These are phyloP conservation scores for Colletotrichum acutatum DNA, from an alignment of 2,329 filamentous ascomycete species.

Conservation along the genomic window DNA sequence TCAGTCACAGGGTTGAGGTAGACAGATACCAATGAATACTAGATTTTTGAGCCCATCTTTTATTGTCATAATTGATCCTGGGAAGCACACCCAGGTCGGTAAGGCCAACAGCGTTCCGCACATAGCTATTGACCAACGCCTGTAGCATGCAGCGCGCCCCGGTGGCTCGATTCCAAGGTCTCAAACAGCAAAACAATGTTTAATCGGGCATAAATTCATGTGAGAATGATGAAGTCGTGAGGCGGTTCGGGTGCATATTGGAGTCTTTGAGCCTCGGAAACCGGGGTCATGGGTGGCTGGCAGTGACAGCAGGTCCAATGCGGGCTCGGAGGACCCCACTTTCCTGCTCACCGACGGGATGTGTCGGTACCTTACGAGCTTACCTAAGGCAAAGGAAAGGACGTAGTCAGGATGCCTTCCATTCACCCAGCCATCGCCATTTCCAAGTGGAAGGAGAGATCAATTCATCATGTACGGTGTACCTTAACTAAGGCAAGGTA, in stretches of 20 bases:
- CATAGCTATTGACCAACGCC: too few relatives aligned
- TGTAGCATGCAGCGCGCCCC: not conserved
- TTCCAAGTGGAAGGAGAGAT: not conserved
- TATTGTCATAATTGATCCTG: not conserved
- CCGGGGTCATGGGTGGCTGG: conserved; percentile 4
- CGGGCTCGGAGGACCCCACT: not conserved
- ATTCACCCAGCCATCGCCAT: conserved; percentile 28
- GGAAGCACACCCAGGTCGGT: too few relatives aligned
- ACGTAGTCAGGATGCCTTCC: not conserved
- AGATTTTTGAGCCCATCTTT: not conserved
- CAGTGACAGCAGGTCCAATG: not conserved
- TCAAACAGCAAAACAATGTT: too few relatives aligned
- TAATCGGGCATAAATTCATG: not conserved
- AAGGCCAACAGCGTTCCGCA: too few relatives aligned
- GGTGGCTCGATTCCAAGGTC: not conserved
- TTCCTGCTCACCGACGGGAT: not conserved
- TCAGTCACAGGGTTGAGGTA: not conserved
- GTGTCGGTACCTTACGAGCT: not conserved
- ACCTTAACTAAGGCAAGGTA: too few relatives aligned
- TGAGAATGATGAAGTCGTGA: not conserved
- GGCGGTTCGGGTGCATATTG: not conserved
- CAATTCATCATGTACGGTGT: too few relatives aligned
- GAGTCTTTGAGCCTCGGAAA: not conserved
- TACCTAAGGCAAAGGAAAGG: too few relatives aligned
- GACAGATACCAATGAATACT: not conserved